Base-by-base conservation (phyloP, 495 filamentous ascomycete species). In the Monascus purpureus region DNA sequence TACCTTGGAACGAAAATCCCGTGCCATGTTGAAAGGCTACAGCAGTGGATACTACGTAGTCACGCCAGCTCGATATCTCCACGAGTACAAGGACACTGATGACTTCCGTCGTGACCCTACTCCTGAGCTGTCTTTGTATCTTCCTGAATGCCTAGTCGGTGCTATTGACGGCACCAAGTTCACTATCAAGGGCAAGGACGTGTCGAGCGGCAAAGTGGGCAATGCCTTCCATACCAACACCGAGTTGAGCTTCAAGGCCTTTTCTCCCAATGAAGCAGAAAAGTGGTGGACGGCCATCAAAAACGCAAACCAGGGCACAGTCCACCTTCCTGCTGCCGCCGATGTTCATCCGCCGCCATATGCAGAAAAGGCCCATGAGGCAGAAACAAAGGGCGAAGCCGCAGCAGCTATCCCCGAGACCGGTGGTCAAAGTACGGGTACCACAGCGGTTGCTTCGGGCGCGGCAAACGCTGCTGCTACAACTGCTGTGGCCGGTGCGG, bases 61-160 rank as follows among this genome's bases (percentile, higher is more conserved):
- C 17, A 94, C 85, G 2, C 77, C 79, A 0, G 68, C 76, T 13
- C 77, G 80, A 39, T 97, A 78, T 56, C 62, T 97, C 28, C 90
- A 96, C 56, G 90, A 96, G 48, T 96, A 92, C 67, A 93, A 93
- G 53, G 83, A 88, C 46, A 77, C 77, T 49, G 88, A 97, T 53
- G 78, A 93, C 49, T 61, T 82, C 47, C 70, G 68, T 32, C 68
- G 70, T 42, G 92, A 97, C 37, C 86, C 88, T 5, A 54, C 61
- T 15, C 92, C 88, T 0, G 86, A 96, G 50, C 62, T 86, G 6
- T 85, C 80, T 14, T 75, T 97, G 33, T 97, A 85, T 51, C 73
- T 97, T 6, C 90, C 90, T 27, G 92, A 97, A 48, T 92, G 87
- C 46, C 57, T 72, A 15, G 66, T 96, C 35, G 83, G 87, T 35